These are phyloP conservation scores for Yamadazyma akitaensis DNA, from an alignment of 805 yeast genomes.

Conservation along the genomic window DNA sequence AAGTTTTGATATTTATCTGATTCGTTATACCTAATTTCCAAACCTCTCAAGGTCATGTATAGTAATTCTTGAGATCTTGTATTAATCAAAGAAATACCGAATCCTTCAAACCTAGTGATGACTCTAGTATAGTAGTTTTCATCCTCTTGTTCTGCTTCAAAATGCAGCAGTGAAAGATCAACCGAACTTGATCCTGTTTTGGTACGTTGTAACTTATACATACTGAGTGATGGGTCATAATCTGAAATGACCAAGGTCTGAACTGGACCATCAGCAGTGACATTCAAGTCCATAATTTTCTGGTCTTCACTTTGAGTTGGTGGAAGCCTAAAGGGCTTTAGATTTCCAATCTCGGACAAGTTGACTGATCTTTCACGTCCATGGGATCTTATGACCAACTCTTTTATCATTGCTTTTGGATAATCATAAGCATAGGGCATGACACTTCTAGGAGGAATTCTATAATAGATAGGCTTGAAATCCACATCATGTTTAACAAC, in stretches of 20 bases:
- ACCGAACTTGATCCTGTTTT: slow-evolving; percentile 27
- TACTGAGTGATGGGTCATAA: slow-evolving; percentile 72
- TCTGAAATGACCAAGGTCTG: slow-evolving; percentile 83
- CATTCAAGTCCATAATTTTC: slow-evolving; percentile 77
- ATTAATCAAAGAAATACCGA: slow-evolving; percentile 84
- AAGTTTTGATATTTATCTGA: slow-evolving; percentile 81
- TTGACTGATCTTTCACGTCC: slow-evolving; percentile 77
- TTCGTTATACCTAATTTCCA: slow-evolving; percentile 77
- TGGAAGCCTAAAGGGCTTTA: slow-evolving; percentile 74
- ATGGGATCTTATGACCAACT: slow-evolving; percentile 66
- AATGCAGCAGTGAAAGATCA: slow-evolving; percentile 39
- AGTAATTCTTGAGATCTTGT: slow-evolving; percentile 70
- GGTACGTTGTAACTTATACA: slow-evolving; percentile 54
- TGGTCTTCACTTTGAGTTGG: slow-evolving; percentile 43
- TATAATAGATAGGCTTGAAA: slow-evolving; percentile 76
- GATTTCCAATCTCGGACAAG: slow-evolving; percentile 87
- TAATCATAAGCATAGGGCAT: slow-evolving; percentile 99
- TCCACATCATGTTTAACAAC: slow-evolving; percentile 46
- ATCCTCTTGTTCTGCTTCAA: slow-evolving; percentile 54
- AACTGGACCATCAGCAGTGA: slow-evolving; percentile 94
- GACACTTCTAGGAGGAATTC: slow-evolving; percentile 82
- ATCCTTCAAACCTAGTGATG: slow-evolving; percentile 69
- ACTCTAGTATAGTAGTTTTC: slow-evolving; percentile 52
- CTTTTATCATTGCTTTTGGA: slow-evolving; percentile 86
- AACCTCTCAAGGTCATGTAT: slow-evolving; percentile 77